A percentile compares a stretch with the other conserved stretches of the same genome.
These are phyloP conservation scores for Trypethelium eluteriae DNA, from an alignment of 495 filamentous ascomycete species.

Conservation along the genomic window DNA sequence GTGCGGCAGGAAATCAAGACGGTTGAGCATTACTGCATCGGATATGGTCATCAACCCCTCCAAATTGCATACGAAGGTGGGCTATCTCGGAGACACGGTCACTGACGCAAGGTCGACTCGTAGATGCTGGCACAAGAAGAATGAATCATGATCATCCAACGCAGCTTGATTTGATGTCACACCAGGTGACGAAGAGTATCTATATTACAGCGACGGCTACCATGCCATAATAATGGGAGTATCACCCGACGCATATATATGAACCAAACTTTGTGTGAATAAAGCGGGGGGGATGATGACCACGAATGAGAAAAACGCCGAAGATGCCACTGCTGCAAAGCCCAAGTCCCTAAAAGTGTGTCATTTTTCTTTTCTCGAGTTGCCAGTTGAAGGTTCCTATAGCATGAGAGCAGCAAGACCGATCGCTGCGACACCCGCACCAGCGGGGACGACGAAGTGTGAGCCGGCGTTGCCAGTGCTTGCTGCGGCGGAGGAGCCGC, in stretches of 20 bases:
- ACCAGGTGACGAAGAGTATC: conserved; percentile 11
- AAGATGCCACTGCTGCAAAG: conserved; percentile 12
- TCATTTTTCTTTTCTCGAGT: not conserved
- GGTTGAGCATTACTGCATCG: too few species aligned
- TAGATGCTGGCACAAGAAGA: not conserved
- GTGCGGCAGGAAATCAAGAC: too few species aligned
- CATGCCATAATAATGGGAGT: conserved; percentile 9
- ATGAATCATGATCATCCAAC: not conserved
- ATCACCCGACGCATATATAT: conserved; percentile 2
- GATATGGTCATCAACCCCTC: too few species aligned
- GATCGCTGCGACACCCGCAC: conserved; percentile 5
- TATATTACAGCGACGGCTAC: conserved; percentile 11
- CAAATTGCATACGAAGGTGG: too few species aligned
- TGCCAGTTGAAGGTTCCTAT: not conserved
- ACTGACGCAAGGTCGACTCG: not conserved
- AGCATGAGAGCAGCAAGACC: conserved; percentile 6
- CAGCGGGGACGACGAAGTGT: not conserved
- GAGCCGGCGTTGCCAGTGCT: not conserved
- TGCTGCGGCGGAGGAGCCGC: not conserved
- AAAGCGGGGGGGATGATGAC: conserved; percentile 6
- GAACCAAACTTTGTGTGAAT: not conserved
- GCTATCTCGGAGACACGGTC: not conserved
- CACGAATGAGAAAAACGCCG: not conserved
- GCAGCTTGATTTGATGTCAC: conserved; percentile 10
- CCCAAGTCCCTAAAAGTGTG: not conserved